These are phyloP conservation scores for Corinectria fuckeliana DNA, from an alignment of 2,329 filamentous ascomycete genomes.

Conservation along the genomic window DNA sequence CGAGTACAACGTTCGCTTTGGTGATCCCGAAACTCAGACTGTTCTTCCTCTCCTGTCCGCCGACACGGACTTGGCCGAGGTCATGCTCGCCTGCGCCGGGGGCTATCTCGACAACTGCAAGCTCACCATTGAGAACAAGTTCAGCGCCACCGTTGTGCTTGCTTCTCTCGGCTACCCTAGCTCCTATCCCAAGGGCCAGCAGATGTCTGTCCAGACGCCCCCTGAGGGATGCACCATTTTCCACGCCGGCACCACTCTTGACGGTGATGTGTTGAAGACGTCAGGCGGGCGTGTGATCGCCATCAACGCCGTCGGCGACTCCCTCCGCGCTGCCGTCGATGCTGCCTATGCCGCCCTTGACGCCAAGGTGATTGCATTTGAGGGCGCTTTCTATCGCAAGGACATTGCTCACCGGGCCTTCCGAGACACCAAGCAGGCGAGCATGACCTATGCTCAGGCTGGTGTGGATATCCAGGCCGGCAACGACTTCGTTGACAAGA, in stretches of 20 bases:
- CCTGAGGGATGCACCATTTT: constrained; percentile 72
- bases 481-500: constrained; percentile 89
- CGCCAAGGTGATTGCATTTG: constrained; percentile 72
- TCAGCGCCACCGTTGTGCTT: constrained; percentile 91
- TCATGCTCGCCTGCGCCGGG: constrained; percentile 85
- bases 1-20: constrained; percentile 93
- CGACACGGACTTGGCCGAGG: constrained; percentile 83
- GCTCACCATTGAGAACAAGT: constrained; percentile 71
- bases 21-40: constrained; percentile 90
- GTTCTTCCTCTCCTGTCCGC: constrained; percentile 77
- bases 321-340: constrained; percentile 81
- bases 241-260: constrained; percentile 84
- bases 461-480: constrained; percentile 95
- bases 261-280: constrained; percentile 70
- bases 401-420: constrained; percentile 87
- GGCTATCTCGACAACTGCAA: constrained; percentile 74
- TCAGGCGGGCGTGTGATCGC: constrained; percentile 92
- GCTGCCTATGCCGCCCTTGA: constrained; percentile 87
- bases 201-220: constrained; percentile 57
- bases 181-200: constrained; percentile 79
- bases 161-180: constrained; percentile 92
- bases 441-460: constrained; percentile 88
- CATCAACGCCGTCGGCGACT: constrained; percentile 76
- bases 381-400: constrained; percentile 89
- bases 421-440: constrained; percentile 53